Percentiles rank a stretch among this genome's conserved stretches.
phyloP scores from a whole-genome alignment of 2,329 filamentous ascomycete genomes.

The Penicillium sp. region DNA sequence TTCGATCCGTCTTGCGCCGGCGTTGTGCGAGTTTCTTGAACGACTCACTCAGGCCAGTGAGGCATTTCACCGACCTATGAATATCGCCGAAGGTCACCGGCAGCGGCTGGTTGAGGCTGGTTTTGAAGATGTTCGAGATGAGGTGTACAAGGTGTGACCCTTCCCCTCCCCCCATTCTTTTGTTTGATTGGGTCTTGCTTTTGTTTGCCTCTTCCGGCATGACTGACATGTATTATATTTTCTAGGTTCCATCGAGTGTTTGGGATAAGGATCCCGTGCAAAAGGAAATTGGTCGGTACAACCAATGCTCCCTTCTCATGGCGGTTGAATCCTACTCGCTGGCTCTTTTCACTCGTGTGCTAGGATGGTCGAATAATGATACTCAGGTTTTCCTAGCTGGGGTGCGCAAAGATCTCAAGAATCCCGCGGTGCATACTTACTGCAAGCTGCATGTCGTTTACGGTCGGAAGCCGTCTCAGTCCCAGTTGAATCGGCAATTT shows the following conservation, averaged over 20 bases:
- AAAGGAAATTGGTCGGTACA: constrained; percentile 43
- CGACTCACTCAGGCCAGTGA: constrained; percentile 31
- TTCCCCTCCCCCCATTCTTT: neutral
- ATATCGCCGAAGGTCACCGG: constrained; percentile 39
- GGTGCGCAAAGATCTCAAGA: constrained; percentile 40
- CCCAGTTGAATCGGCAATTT: constrained; percentile 28
- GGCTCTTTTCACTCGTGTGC: constrained; percentile 33
- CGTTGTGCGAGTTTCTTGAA: constrained; percentile 28
- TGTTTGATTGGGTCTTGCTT: neutral
- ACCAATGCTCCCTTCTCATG: constrained; percentile 33
- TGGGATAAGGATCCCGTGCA: constrained; percentile 52
- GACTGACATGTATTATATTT: neutral
- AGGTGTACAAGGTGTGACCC: constrained; percentile 43
- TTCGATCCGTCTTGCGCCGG: constrained; percentile 26
- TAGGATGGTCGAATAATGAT: constrained; percentile 40
- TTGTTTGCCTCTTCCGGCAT: neutral
- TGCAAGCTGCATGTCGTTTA: constrained; percentile 34
- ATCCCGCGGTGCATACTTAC: constrained; percentile 42
- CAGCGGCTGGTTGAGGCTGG: constrained; percentile 53
- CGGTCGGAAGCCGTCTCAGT: constrained; percentile 36
- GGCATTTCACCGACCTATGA: constrained; percentile 37
- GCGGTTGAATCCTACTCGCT: constrained; percentile 34
- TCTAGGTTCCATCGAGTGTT: constrained; percentile 47
- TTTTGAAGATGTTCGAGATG: constrained; percentile 54
- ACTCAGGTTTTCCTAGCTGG: constrained; percentile 41